These are phyloP conservation scores for Fusarium staphyleae DNA, from an alignment of 2,329 filamentous ascomycete species.

Conservation along the genomic window DNA sequence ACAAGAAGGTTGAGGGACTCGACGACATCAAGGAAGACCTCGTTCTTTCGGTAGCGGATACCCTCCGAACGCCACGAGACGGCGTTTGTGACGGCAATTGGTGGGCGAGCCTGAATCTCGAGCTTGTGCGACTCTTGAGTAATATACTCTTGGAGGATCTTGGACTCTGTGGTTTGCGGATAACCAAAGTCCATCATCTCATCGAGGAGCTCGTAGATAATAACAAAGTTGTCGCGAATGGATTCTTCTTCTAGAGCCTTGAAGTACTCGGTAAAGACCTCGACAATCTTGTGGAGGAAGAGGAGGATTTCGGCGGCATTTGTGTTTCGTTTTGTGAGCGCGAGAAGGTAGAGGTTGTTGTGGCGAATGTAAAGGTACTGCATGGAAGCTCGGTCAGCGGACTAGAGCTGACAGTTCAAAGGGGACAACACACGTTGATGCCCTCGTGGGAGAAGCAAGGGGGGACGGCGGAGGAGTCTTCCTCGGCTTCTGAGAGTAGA, in stretches of 20 bases:
- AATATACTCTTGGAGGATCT: conserved; percentile 99
- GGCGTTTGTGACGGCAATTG: conserved; percentile 97
- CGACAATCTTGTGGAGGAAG: conserved; percentile 97
- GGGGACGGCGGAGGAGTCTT: conserved; percentile 96
- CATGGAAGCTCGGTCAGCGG: conserved; percentile 24
- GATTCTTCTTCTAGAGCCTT: conserved; percentile 98
- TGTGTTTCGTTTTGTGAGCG: conserved; percentile 97
- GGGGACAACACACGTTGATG: conserved; percentile 77
- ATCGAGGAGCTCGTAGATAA: conserved; percentile 97
- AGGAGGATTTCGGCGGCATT: conserved; percentile 98
- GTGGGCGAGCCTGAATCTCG: conserved; percentile 92
- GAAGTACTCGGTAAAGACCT: conserved; percentile 99
- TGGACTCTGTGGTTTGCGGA: conserved; percentile 96
- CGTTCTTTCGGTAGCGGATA: conserved; percentile 98
- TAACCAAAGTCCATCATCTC: conserved; percentile 99
- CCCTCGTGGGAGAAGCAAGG: conserved; percentile 98
- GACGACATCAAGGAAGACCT: conserved; percentile 97
- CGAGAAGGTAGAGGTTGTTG: conserved; percentile 98
- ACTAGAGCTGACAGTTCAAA: conserved; percentile 10
- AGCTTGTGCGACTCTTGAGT: conserved; percentile 99
- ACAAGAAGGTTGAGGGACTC: conserved; percentile 97
- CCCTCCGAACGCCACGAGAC: conserved; percentile 98
- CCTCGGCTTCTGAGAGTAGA: conserved; percentile 96
- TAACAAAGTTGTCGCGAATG: conserved; percentile 98
- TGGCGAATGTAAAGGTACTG: conserved; percentile 99